Conservation (phyloP, 2,329 filamentous ascomycete species). For the Venturia pyrina region DNA sequence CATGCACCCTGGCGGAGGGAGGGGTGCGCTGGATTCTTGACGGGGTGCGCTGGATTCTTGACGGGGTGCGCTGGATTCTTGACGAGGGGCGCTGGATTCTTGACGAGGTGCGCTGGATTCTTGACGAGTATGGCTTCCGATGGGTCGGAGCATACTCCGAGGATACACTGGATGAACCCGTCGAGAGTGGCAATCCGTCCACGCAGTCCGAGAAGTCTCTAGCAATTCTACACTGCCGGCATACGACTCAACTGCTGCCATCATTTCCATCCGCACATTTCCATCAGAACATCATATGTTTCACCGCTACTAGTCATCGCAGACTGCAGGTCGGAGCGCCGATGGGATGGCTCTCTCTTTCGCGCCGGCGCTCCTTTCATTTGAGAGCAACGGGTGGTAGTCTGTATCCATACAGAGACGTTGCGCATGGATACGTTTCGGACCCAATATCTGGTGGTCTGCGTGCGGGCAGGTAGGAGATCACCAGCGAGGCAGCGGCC, state of each 20-base stretch:
- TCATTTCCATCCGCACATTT: background rate
- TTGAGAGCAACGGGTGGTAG: background rate
- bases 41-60: no score
- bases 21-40: no score
- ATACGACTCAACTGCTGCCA: background rate
- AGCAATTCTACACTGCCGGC: background rate
- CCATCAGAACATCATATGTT: background rate
- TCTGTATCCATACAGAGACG: background rate
- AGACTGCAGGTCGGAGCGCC: background rate
- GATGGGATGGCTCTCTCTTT: background rate
- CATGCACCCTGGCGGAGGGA: no score
- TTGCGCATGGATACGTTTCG: conserved; percentile 1
- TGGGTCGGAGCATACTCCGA: background rate
- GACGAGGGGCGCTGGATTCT: no score
- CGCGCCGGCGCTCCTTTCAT: background rate
- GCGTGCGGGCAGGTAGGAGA: background rate
- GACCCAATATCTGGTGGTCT: background rate
- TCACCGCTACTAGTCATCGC: background rate
- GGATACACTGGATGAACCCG: background rate
- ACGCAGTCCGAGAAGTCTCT: background rate
- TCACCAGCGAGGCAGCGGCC: no score
- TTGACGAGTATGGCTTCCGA: no score
- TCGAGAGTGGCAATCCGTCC: background rate
- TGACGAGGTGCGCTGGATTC: no score
- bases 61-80: no score